Base-by-base conservation (phyloP, 345 rosid species). In the Moringa oleifera region DNA sequence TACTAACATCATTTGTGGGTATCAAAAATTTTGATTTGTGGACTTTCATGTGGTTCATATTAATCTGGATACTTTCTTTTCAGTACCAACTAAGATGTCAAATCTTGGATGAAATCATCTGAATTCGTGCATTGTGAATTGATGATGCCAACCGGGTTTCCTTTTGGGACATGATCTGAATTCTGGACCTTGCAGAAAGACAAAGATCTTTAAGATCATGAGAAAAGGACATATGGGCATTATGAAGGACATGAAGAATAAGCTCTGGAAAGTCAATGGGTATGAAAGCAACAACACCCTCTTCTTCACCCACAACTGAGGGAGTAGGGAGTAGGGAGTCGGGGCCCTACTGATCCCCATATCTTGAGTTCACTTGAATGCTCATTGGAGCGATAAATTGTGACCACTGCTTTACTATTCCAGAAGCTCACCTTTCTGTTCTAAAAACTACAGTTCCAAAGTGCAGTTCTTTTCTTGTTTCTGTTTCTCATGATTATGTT, bases 201-300 rank as follows among this genome's bases (percentile, higher is more conserved):
- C 70, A 76, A 24, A 79, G 74, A 79, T 68, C 23, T 55, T 68
- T 57, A 57, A 71, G n/a, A 71, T 80, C 52, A 71, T 57, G 49
- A 63, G 71, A 62, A 23, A 65, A 21, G 9, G 74, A 74, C 73
- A 16, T 25, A 6, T 51, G 46, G 22, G 51, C 45, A 58, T 49
- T 7, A 59, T 72, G 60, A 41, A 25, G 31, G 24, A 53, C 59
- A 28, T 28, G 59, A 59, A 56, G 45, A 58, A 31, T 20, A 0
- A 22, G 7, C 47, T 33, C 20, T 23, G 20, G 56, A n/a, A 51
- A 33, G 53, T 58, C 69, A 52, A 61, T 51, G 61, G 33, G 5
- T 28, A 28, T 28, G 33, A 28, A 28, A 28, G 8, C 33, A 28
- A 28, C 33, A 8, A 37, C 45, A 2, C 22, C n/a, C n/a, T n/a